phyloP scores from a whole-genome alignment of 768 basidiomycete genomes.

The Termitomyces titanicus region DNA sequence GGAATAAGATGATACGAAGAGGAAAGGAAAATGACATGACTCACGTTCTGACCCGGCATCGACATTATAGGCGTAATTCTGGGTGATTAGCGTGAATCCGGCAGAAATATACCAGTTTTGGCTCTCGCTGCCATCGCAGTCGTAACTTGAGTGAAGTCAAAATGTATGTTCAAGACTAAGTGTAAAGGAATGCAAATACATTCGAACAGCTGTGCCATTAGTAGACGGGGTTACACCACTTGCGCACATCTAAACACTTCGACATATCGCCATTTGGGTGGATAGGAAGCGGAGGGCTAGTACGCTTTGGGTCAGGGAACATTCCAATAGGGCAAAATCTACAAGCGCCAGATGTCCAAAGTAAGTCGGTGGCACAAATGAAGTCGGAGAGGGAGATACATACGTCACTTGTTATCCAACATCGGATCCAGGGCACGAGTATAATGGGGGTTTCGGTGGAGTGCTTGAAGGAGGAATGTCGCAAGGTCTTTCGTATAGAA shows the following conservation, averaged over 20 bases:
- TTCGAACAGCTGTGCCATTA: constrained; percentile 26
- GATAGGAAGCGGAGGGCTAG: constrained; percentile 10
- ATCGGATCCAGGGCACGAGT: constrained; percentile 16
- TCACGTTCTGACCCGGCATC: constrained; percentile 30
- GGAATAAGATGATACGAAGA: not conserved
- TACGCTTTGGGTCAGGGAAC: constrained; percentile 13
- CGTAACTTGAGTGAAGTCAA: constrained; percentile 22
- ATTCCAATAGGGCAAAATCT: constrained; percentile 21
- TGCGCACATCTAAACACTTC: constrained; percentile 28
- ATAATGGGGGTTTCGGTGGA: constrained; percentile 16
- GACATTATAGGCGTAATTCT: constrained; percentile 26
- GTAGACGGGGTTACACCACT: constrained; percentile 16
- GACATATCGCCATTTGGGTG: constrained; percentile 22
- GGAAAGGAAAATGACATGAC: not conserved
- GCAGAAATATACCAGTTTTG: constrained; percentile 30
- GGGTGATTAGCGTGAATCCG: constrained; percentile 24
- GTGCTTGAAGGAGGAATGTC: too few species aligned
- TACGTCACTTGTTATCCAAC: constrained; percentile 23
- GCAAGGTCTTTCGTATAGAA: too few species aligned
- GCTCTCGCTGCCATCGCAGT: constrained; percentile 28
- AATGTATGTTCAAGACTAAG: not conserved
- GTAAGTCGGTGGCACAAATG: not conserved
- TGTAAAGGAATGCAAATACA: constrained; percentile 12
- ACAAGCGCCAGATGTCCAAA: not conserved
- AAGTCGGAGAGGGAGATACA: not conserved